Evolutionary conservation across 768 basidiomycete genomes (phyloP), one percentile per base, ranked within the genome.

Genomic region (Strobilomyces confusus): DNA sequence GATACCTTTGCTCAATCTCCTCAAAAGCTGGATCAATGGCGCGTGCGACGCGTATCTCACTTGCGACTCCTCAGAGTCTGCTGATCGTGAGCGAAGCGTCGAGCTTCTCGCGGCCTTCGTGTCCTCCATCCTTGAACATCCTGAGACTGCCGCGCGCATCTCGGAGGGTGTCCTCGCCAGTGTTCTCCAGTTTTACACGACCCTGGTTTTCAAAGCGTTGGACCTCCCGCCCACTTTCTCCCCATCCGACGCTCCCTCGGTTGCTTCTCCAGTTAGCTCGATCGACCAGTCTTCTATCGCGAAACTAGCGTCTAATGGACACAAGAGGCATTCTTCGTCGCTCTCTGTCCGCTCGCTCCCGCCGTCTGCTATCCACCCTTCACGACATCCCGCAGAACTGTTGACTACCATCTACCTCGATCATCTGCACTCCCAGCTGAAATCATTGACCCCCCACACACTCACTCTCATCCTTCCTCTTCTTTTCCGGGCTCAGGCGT

Each of bases 401-500:
- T 82, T 83, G 22, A 77, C 82, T 36, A 67, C 75, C 11, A 73
- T 87, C 41, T 90, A 87, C 63, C 75, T 89, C 17, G 73, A 74
- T 55, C 81, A 88, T 63, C 77, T 89, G 12, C 69, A 73, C n/a
- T 74, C 79, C 1, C 82, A 86, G 54, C 70, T 83, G 43, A 84
- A 84, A 62, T 76, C 75, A 15, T 73, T 89, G 15, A 73, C 83
- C 6, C 77, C 83, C 8, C 68, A 68, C 12, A 76, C 79, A 60
- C 77, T 89, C 33, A 64, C 70, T 13, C 60, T 70, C 33, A 81
- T 90, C 48, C 73, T 90, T n/a, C 84, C 86, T 0, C 73, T 86
- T 32, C 79, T 92, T n/a, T 87, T 89, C 62, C 82, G 86, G 17
- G 79, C 79, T 20, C 75, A 87, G 22, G 81, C 84, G 1, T 83